Evolutionary conservation across 257 asterid species (phyloP), one percentile per base, ranked within the genome.

Genomic region (Solanum etuberosum): DNA sequence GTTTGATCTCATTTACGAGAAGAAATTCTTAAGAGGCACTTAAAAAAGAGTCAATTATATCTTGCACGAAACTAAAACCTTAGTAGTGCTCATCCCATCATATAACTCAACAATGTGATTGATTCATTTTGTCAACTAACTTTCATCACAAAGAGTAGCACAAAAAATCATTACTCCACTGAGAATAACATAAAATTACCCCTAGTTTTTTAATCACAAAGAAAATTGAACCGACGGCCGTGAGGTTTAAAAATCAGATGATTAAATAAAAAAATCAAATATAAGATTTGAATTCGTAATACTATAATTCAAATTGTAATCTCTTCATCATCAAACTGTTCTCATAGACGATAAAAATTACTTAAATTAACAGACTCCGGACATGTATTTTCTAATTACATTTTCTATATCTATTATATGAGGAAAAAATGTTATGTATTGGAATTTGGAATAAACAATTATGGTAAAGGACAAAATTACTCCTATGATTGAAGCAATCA

Each of bases 401-500:
- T 71, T 27, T 78, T 42, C 2, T 13, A 42, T 77, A 25, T 29
- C 31, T 48, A 48, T 29, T 46, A 29, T 32, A 29, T 5, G 29
- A 29, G 29, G 4, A 9, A 1, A 43, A 14, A 4, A 16, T 42
- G 34, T 25, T 40, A 2, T 61, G 14, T 29, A 15, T 0, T 67
- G 35, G 21, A 12, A 67, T 67, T 78, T 48, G 68, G 85, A 48
- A 81, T 81, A 81, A 29, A 81, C 12, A 48, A 81, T 81, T 81
- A 81, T 48, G 29, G 85, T 81, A 81, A 81, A 81, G 35, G 88
- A 67, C 83, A 81, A 46, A 65, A 57, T 46, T 15, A 81, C 25
- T 43, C 85, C 59, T 29, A 84, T 84, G 70, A 88, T 88, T 73
- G 87, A 74, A 74, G 72, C 82, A 84, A 83, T 73, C 40, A 86